Base-by-base conservation (phyloP, 73 alveolate genomes). In the Paramecium tetraurelia region DNA sequence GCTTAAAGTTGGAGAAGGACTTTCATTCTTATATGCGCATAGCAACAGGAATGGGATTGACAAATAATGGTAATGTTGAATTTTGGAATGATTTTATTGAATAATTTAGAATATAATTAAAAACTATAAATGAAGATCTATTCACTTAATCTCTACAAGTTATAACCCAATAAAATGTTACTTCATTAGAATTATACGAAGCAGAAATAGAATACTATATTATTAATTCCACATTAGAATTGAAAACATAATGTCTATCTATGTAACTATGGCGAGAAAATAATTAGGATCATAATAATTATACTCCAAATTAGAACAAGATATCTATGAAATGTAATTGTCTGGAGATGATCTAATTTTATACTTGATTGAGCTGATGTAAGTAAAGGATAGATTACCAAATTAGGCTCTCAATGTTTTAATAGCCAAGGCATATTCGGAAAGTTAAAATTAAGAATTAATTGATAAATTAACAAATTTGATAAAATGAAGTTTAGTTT, bases 11-110 rank as follows among this genome's bases (percentile, higher is more conserved):
- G 7, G 70, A 80, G 0, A 80, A 80, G 24, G 72, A 46, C 43
- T 80, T 80, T 46, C 72, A 80, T 80, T 80, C 70, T 3, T 46
- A 80, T 48, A 80, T 80, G 90, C 20, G 90, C 11, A 80, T 80
- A 44, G 75, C 90, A 44, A 80, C 90, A 10, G 90, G 76, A 31
- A 80, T 80, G 70, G 75, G 75, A 21, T 46, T 80, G 72, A 31
- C 76, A 10, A 80, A 80, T 80, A 18, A 46, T 80, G 90, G 75
- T 22, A 46, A 80, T 80, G 58, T 18, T 9, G 75, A 44, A 29
- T 48, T 80, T 44, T 80, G 90, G 90, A 80, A 80, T 48, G 72
- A 80, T 80, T 80, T 80, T 48, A 27, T 43, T 24, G 33, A 80
- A 20, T 21, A 80, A n/a, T 80, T 80, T 46, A 21, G 27, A 41